These are phyloP conservation scores for Colletotrichum sp. DNA, from an alignment of 2,329 filamentous ascomycete species.

Conservation along the genomic window DNA sequence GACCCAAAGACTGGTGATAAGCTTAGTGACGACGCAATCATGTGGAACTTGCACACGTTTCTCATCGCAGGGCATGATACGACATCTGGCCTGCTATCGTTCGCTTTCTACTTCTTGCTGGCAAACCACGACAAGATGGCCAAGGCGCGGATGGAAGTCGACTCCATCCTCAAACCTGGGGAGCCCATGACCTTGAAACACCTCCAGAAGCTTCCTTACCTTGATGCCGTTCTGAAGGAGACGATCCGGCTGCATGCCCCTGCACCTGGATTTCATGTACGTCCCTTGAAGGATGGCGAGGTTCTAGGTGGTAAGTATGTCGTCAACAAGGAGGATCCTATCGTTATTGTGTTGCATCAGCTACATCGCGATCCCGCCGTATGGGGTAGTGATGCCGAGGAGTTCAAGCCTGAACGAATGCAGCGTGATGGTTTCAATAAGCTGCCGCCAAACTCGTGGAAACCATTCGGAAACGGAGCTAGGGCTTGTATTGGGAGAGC, in stretches of 20 bases:
- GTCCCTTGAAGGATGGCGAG: constrained; percentile 51
- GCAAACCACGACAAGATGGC: constrained; percentile 64
- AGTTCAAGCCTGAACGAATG: constrained; percentile 77
- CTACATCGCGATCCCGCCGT: constrained; percentile 68
- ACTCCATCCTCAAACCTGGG: constrained; percentile 63
- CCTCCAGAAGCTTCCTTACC: constrained; percentile 68
- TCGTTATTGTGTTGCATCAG: constrained; percentile 52
- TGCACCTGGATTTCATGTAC: constrained; percentile 62
- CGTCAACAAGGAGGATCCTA: constrained; percentile 55
- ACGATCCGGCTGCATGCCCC: constrained; percentile 67
- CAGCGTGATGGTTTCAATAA: constrained; percentile 69
- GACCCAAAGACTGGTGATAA: constrained; percentile 71
- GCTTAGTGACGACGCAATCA: constrained; percentile 67
- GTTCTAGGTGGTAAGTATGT: constrained; percentile 67
- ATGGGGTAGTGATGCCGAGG: constrained; percentile 67
- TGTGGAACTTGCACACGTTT: constrained; percentile 76
- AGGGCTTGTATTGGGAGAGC: constrained; percentile 74
- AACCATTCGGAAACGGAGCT: constrained; percentile 77
- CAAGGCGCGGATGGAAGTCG: constrained; percentile 71
- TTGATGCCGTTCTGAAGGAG: constrained; percentile 70
- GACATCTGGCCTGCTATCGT: constrained; percentile 69
- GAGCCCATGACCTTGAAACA: constrained; percentile 65
- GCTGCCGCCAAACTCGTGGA: constrained; percentile 56
- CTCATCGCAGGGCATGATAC: constrained; percentile 76
- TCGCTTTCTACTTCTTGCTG: constrained; percentile 65